Evolutionary conservation across 441 rosid species (phyloP).

Genomic region (Geranium incanum): DNA sequence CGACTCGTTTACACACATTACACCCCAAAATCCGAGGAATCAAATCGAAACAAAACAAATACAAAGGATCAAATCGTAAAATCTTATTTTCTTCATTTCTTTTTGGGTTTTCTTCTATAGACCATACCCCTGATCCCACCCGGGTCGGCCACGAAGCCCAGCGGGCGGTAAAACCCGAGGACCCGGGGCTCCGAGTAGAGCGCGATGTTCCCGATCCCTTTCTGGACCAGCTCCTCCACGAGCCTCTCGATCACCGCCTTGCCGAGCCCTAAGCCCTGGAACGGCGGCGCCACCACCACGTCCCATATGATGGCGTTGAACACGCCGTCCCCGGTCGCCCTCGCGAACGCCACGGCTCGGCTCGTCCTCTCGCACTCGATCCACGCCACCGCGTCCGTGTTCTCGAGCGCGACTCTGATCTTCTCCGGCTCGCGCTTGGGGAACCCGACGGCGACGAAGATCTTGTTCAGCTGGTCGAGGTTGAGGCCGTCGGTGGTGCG

Average conservation of each 20-base stretch:
- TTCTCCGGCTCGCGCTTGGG: slow-evolving; percentile 70
- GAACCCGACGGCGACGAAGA: slow-evolving; percentile 80
- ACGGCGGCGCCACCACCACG: slow-evolving; percentile 83
- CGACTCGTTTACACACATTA: too few species aligned
- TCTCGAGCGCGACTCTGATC: slow-evolving; percentile 55
- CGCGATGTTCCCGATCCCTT: slow-evolving; percentile 64
- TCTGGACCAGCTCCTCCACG: slow-evolving; percentile 44
- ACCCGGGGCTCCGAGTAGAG: slow-evolving; percentile 82
- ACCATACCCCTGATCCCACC: slow-evolving; percentile 93
- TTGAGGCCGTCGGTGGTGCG: slow-evolving; percentile 60
- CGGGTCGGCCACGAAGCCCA: slow-evolving; percentile 84
- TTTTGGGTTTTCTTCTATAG: slow-evolving; percentile 48
- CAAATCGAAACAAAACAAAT: not conserved
- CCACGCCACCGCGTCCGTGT: slow-evolving; percentile 71
- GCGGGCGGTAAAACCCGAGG: slow-evolving; percentile 75
- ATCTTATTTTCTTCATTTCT: slow-evolving; percentile 13
- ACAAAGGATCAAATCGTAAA: not conserved
- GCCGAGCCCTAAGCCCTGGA: slow-evolving; percentile 72
- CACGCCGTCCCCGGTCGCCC: slow-evolving; percentile 81
- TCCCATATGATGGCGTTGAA: slow-evolving; percentile 94
- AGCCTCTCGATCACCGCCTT: slow-evolving; percentile 79
- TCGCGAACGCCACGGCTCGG: slow-evolving; percentile 73
- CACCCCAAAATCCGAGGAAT: too few species aligned
- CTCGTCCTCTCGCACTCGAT: slow-evolving; percentile 46
- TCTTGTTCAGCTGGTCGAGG: slow-evolving; percentile 19